Base-by-base conservation (phyloP, 2,329 filamentous ascomycete genomes). In the Ophiocordyceps australis region DNA sequence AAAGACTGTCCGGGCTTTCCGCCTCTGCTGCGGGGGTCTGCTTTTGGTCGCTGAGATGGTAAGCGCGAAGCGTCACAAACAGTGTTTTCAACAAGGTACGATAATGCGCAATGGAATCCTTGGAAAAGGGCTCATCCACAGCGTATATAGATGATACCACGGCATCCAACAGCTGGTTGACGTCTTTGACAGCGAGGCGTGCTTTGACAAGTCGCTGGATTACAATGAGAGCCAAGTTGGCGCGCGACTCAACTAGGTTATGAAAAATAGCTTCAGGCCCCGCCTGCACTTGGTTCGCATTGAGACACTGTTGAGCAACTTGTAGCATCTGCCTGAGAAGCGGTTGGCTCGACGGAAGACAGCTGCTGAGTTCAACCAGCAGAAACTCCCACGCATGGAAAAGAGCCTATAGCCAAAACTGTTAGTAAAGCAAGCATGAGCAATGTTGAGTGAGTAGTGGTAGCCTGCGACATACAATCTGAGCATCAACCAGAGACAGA, bases 341-440 rank as follows among this genome's bases (percentile, higher is more conserved):
- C 14, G 52, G 53, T 10, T 57, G 51, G 34, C 59, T 55, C 19
- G 52, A 47, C 2, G 61, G 60, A n/a, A 70, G 49, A 31, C 60
- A 67, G 20, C 69, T 69, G 44, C 77, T 81, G 25, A 98, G 63
- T 41, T 94, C 86, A 25, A 89, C 62, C 10, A 86, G 68, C 7
- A 98, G 62, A 31, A 81, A 74, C 46, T 91, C 85, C 82, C 86
- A 95, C 28, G 81, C 78, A 38, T 81, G 73, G 35, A 94, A 76
- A 12, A 98, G 66, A 22, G 72, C 67, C 75, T 81, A 39, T 9
- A n/a, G 18, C 14, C 24, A 12, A n/a, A 7, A 11, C 11, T 8
- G 30, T 43, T 31, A 46, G 37, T 21, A 5, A 20, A 18, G 9
- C 3, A 19, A 7, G 14, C 11, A 17, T 9, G n/a, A n/a, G n/a